Conservation (phyloP, 2,329 filamentous ascomycete species). For the Penicillium hesseltinei region DNA sequence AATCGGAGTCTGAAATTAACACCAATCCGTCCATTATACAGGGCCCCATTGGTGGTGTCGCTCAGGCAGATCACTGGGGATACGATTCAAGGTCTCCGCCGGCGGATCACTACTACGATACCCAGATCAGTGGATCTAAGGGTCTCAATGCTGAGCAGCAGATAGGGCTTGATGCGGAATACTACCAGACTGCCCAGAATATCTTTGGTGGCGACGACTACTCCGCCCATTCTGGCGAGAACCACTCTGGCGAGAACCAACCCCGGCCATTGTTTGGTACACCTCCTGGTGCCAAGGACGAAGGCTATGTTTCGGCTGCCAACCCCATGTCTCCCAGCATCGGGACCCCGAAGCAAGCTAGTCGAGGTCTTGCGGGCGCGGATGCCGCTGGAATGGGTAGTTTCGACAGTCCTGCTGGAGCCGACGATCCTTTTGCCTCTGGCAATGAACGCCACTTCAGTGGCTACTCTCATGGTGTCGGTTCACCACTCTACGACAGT, state of each 20-base stretch:
- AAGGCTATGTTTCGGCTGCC: constrained; percentile 84
- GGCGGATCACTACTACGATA: constrained; percentile 44
- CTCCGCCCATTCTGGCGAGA: constrained; percentile 32
- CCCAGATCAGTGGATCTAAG: constrained; percentile 51
- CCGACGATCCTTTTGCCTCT: constrained; percentile 65
- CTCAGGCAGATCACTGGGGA: constrained; percentile 55
- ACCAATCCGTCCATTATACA: constrained; percentile 85
- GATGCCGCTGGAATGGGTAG: constrained; percentile 53
- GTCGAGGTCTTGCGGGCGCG: constrained; percentile 52
- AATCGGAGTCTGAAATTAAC: constrained; percentile 61
- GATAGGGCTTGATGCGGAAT: constrained; percentile 59
- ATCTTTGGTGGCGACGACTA: constrained; percentile 40
- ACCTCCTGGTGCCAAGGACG: constrained; percentile 68
- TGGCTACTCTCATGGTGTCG: constrained; percentile 88
- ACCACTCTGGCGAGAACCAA: constrained; percentile 33
- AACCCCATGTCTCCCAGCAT: constrained; percentile 55
- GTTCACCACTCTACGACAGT: constrained; percentile 84
- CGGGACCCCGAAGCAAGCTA: constrained; percentile 47
- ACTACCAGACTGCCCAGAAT: constrained; percentile 55
- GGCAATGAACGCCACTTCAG: constrained; percentile 67
- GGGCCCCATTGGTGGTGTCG: constrained; percentile 63
- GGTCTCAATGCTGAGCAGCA: constrained; percentile 56
- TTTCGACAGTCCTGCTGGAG: constrained; percentile 49
- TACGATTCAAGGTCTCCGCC: constrained; percentile 54
- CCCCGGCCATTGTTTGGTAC: constrained; percentile 46